Evolutionary conservation across 2,329 filamentous ascomycete species (phyloP), one percentile per base, ranked within the genome.

Genomic region (Coleophoma crateriformis): DNA sequence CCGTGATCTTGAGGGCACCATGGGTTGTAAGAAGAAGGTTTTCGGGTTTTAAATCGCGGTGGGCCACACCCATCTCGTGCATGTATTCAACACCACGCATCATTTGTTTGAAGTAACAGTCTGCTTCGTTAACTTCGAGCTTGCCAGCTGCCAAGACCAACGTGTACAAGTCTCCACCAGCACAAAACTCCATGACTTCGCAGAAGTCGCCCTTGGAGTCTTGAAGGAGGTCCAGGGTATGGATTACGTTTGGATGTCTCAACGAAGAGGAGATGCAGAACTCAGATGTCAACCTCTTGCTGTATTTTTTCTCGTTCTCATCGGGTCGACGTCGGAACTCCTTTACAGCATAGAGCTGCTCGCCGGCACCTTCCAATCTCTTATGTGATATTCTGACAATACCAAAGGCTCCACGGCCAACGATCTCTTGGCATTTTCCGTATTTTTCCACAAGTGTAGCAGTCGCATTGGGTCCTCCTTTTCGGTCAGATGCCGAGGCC

Each of bases 61-160:
- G 94, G 12, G 94, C 92, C 22, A 99, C 94, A 50, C 94, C 94
- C 94, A 97, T 99, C 66, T 97, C 92, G 70, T 99, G 94, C 75
- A 99, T 90, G 68, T 99, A 99, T 70, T 97, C 92, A 47, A 99
- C 94, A 54, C 94, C 94, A 50, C 94, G 88, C 92, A 99, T 97
- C 70, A 97, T 84, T 70, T 99, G 94, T 72, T 97, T 96, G 77
- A 99, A 99, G 68, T 94, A 95, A 71, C 94, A 99, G 67, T 99
- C 94, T 52, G 94, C 92, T 70, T 99, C 94, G 53, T 83, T 77
- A 32, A 95, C 89, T 67, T 94, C 91, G 17, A 99, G 83, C 69
- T 96, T 96, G 51, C 89, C 89, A 35, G 90, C 90, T 7, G 94
- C 84, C 32, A 97, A 81, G 17, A 99, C 87, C 5, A 99, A 78